Base-by-base conservation (phyloP, 1,284 basidiomycete genomes). In the Bjerkandera adusta region DNA sequence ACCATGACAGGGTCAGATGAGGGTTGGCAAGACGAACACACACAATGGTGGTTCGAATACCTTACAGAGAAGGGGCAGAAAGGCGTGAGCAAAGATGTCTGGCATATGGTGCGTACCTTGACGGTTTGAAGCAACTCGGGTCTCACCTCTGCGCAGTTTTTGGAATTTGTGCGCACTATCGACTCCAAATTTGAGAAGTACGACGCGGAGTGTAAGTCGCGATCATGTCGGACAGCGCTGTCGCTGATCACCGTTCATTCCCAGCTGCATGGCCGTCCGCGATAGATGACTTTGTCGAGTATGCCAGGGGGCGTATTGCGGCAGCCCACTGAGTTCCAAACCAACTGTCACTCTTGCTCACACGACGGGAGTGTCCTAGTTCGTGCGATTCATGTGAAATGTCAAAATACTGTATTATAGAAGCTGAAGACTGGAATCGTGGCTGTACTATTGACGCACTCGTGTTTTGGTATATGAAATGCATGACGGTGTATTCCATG, bases 81-180 rank as follows among this genome's bases (percentile, higher is more conserved):
- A 64, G 92, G 92, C 3, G 77, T 98, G 29, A 94, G 89, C 68
- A 93, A 91, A 68, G 95, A 98, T 70, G 94, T 92, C 2, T 98
- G 95, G 95, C 72, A 76, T 43, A 89, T 96, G 79, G 91, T 93
- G 51, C 46, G 72, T 67, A 25, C 10, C 22, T 41, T 43, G 36
- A 5, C 27, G 18, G n/a, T 42, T 20, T 13, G 15, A 27, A 21
- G 39, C 20, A 24, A n/a, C n/a, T n/a, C n/a, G n/a, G n/a, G n/a
- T n/a, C n/a, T n/a, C n/a, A n/a, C n/a, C n/a, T n/a, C n/a, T 37
- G 34, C 25, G 24, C 59, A 91, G 89, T 89, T 94, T 57, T 69
- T 85, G 43, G 88, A 89, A 54, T 93, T 93, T 57, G 73, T 94
- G 34, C 81, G 85, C 53, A 81, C 82, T 41, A 91, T 92, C 61